Conservation (phyloP, 345 rosid genomes). For the Hibiscus syriacus region DNA sequence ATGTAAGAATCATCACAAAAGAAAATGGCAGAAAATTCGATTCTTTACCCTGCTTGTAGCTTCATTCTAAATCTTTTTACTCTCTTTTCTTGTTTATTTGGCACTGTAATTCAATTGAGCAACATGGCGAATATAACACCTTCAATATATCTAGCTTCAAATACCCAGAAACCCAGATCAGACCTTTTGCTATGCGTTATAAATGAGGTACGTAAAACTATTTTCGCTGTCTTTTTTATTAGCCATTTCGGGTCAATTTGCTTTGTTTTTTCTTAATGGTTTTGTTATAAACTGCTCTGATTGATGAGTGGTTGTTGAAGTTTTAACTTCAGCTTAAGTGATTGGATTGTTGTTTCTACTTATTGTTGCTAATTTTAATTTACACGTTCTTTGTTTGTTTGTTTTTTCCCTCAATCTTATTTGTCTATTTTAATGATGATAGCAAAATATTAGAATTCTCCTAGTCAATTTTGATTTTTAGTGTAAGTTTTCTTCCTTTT, state of each 20-base stretch:
- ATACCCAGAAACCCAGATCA: slow-evolving; percentile 52
- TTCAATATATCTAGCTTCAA: slow-evolving; percentile 59
- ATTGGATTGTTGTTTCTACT: background rate
- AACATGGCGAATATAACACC: slow-evolving; percentile 19
- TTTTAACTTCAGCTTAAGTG: background rate
- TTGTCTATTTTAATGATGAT: background rate
- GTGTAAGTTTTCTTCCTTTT: background rate
- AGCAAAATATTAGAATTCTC: background rate
- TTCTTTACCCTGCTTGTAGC: slow-evolving; percentile 17
- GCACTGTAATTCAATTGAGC: slow-evolving; percentile 18
- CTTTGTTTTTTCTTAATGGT: background rate
- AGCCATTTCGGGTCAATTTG: slow-evolving; percentile 1
- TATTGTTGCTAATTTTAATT: background rate
- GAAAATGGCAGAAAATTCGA: slow-evolving; percentile 27
- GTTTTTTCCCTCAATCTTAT: no score
- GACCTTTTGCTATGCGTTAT: slow-evolving; percentile 56
- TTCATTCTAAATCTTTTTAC: slow-evolving; percentile 19
- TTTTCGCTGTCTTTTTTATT: background rate
- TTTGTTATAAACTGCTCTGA: background rate
- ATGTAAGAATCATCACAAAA: slow-evolving; percentile 10
- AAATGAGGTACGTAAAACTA: slow-evolving; percentile 48
- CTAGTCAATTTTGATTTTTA: background rate
- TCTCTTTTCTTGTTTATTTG: slow-evolving; percentile 20
- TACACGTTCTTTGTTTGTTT: background rate
- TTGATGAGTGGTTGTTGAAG: background rate